Evolutionary conservation across 75 land plant genomes (phyloP), one percentile per base, ranked within the genome.

Genomic region (Cupressus sempervirens): DNA sequence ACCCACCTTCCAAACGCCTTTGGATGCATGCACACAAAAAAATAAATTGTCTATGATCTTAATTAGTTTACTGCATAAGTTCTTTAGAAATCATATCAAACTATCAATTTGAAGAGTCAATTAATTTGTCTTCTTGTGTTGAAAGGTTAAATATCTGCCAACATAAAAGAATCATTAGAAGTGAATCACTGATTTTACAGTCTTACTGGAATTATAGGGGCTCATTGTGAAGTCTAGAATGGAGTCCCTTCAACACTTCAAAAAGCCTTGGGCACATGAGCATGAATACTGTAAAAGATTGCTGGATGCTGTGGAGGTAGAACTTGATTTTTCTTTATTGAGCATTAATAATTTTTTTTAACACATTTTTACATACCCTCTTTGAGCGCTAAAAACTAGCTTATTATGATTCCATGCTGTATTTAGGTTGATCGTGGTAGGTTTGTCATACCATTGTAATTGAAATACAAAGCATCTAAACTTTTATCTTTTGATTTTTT

Each of bases 221-320:
- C 83, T 96, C 84, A 88, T 96, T 84, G 95, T 93, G n/a, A 91
- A 88, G 41, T 93, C 98, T 26, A 92, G 95, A 56, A 90, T 84
- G 88, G 95, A 91, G 48, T 90, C 97, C 40, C 92, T 96, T 82
- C 95, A 95, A 82, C 93, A 91, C 83, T 92, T 93, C 86, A 96
- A 96, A 89, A 90, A 90, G 82, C 93, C 93, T 56, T 96, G 89
- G 86, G 97, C 97, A 70, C 98, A 95, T 89, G 95, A 93, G 75
- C 97, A 93, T 86, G 93, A 95, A 87, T 91, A 87, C 40, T 89
- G 94, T 76, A 90, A 89, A 76, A 76, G 85, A 83, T 91, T 96
- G 23, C 81, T 95, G 82, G 86, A 89, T 85, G 93, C 97, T 84
- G 90, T 96, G 62, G 90, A 93, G 98, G 98, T 96, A 32, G 26